Base-by-base conservation (phyloP, 495 filamentous ascomycete species). In the Penicillium pulvis region DNA sequence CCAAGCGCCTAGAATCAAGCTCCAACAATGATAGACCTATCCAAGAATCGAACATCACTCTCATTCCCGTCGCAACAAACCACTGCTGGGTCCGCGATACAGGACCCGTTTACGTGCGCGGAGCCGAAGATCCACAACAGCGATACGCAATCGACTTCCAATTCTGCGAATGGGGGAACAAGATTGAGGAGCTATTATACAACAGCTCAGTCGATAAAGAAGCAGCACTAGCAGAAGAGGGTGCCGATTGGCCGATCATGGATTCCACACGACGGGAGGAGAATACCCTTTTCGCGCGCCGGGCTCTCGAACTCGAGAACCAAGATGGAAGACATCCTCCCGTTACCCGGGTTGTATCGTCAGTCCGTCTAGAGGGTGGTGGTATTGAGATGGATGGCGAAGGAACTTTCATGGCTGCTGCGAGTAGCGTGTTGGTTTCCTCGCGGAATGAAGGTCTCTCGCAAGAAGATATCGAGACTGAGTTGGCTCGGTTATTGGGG, bases 11-110 rank as follows among this genome's bases (percentile, higher is more conserved):
- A 16, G 30, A 24, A 31, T 16, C 5, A 16, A 24, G 39, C 0
- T 6, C 12, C 14, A n/a, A 26, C 10, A 16, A 50, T 6, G 30
- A 36, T 8, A 36, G 12, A 14, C 33, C 39, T 0, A 10, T 33
- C 0, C 36, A 69, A 33, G 24, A 56, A 17, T n/a, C 26, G 9
- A 61, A 60, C 14, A 63, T 72, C 26, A 51, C 50, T 2, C 57
- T 73, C 12, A 58, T 72, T 41, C 51, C 64, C 1, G 56, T 48
- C 3, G 48, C 63, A 17, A 73, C 67, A 20, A 75, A 73, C 55
- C 70, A 75, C 59, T 53, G 61, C 63, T 75, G 72, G 72, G 68
- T 73, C 28, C 66, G 72, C 35, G 72, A 75, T 51, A 75, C 71
- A 3, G 72, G 70, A 0, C 71, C 71, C 16, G 67, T 73, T 12